Conservation (phyloP, 2,329 filamentous ascomycete genomes). For the Trichophyton simii region DNA sequence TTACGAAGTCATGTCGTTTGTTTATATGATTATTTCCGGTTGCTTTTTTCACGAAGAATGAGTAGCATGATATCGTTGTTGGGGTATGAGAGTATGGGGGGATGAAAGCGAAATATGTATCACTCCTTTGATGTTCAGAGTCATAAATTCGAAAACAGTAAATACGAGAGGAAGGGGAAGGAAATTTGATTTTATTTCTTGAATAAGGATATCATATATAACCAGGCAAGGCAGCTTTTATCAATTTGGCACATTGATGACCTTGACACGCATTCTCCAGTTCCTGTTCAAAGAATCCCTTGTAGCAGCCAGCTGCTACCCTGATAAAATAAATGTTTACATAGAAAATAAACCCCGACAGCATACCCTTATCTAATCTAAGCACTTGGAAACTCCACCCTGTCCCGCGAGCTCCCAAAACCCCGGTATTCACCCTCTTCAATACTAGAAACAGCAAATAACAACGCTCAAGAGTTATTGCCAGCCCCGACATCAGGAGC, state of each 20-base stretch:
- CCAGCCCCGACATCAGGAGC: no score
- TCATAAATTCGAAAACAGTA: background rate
- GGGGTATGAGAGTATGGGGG: background rate
- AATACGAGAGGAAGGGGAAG: background rate
- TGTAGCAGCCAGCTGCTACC: no score
- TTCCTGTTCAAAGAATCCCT: no score
- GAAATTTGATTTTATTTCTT: background rate
- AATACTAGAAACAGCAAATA: no score
- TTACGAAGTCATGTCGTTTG: conserved; percentile 4
- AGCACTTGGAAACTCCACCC: no score
- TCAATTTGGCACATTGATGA: background rate
- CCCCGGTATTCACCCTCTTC: no score
- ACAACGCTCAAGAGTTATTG: no score
- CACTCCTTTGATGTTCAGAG: background rate
- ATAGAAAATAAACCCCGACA: no score
- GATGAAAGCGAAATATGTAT: background rate
- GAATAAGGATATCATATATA: background rate
- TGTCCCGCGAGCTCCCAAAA: no score
- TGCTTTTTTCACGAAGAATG: background rate
- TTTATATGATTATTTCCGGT: background rate
- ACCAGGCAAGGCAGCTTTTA: background rate
- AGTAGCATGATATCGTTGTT: background rate
- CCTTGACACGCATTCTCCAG: no score
- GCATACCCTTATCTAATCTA: no score
- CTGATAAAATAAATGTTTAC: no score